Conservation (phyloP, 108 stramenopile genomes). For the Skeletonema marinoi region DNA sequence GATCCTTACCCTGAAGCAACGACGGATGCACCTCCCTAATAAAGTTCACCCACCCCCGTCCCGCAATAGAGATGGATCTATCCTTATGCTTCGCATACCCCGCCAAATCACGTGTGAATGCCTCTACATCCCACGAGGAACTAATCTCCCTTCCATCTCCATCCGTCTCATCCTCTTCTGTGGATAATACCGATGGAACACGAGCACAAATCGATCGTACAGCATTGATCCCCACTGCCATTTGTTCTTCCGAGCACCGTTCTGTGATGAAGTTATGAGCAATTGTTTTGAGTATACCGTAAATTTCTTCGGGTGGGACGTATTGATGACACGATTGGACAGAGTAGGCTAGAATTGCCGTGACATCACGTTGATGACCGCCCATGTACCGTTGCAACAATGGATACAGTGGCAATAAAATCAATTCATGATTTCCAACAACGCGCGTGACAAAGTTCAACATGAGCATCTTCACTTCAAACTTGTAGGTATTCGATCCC, state of each 20-base stretch:
- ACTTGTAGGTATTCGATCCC: constrained; percentile 65
- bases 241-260: constrained; percentile 90
- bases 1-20: constrained; percentile 89
- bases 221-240: constrained; percentile 98
- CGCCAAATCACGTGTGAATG: constrained; percentile 95
- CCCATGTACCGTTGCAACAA: constrained; percentile 96
- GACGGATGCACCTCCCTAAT: constrained; percentile 92
- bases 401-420: constrained; percentile 91
- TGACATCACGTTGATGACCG: constrained; percentile 93
- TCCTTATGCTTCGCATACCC: constrained; percentile 90
- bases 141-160: constrained; percentile 19
- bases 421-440: constrained; percentile 92
- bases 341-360: constrained; percentile 92
- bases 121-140: constrained; percentile 82
- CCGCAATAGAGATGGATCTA: constrained; percentile 93
- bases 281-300: constrained; percentile 87
- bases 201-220: constrained; percentile 85
- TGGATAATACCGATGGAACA: constrained; percentile 85
- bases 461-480: constrained; percentile 92
- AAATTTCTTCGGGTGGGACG: constrained; percentile 95
- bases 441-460: constrained; percentile 95
- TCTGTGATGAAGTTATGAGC: constrained; percentile 94
- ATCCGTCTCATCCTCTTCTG: constrained; percentile 61
- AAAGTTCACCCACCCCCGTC: constrained; percentile 89
- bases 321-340: constrained; percentile 96